Base-by-base conservation (phyloP, 176 grass and related monocot species). In the Carex parvula region DNA sequence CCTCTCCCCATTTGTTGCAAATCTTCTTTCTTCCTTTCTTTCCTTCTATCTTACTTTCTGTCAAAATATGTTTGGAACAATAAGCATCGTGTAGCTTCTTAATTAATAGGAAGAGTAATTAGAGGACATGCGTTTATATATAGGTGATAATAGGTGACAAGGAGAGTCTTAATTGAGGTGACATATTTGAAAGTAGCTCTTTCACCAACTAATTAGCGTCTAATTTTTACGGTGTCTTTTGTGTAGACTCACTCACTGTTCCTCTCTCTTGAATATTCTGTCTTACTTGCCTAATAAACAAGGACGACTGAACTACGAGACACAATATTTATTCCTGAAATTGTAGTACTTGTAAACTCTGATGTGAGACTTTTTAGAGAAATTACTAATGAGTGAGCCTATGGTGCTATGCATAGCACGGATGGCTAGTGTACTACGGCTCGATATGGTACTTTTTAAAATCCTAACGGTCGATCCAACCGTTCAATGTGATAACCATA, bases 1-100 rank as follows among this genome's bases (percentile, higher is more conserved):
- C 93, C 93, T 65, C 87, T 73, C 22, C 94, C 94, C 94, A 97
- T 97, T 61, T n/a, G 60, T 46, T 22, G 57, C 9, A 5, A 44
- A 20, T 42, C 8, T 48, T 46, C 69, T 48, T 72, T 0, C 35
- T 59, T 37, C 16, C 9, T 67, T 29, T 18, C 37, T 39, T 42
- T 41, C 33, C 20, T 70, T 0, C 26, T 58, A 24, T 33, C 2
- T 67, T 32, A 10, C 11, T 26, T 44, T 22, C 11, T 54, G 44
- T 76, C 21, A 76, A 14, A 32, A 54, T 77, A 77, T 18, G 21
- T 59, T 26, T 53, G 70, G 21, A 75, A 14, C 46, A 75, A 48
- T 74, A 24, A 52, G 8, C 46, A 50, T 12, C 46, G 2, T 50
- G 65, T 39, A 15, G 65, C 32, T n/a, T n/a, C n/a, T n/a, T 69